Conservation (phyloP, 2,329 filamentous ascomycete species). For the Aplosporella prunicola region DNA sequence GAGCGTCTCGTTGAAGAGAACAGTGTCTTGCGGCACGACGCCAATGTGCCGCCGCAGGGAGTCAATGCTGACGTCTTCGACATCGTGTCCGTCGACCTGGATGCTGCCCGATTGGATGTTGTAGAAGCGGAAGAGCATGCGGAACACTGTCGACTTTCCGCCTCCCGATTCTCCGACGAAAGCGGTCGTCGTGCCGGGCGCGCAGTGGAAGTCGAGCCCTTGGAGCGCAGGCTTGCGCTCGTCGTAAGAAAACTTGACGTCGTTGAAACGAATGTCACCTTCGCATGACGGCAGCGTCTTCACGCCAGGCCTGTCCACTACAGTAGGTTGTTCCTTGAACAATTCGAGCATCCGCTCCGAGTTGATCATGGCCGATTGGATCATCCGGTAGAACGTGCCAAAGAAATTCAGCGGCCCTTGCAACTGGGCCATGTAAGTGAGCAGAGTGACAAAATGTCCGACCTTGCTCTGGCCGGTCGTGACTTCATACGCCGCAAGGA, state of each 20-base stretch:
- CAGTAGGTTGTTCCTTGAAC: constrained; percentile 91
- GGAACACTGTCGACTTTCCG: constrained; percentile 93
- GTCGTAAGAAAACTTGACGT: constrained; percentile 88
- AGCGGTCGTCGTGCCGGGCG: constrained; percentile 85
- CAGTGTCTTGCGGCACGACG: constrained; percentile 93
- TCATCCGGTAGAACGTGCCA: constrained; percentile 89
- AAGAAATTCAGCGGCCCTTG: constrained; percentile 65
- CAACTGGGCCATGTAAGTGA: constrained; percentile 67
- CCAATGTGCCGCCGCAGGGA: constrained; percentile 87
- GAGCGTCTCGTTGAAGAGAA: constrained; percentile 85
- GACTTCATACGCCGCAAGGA: constrained; percentile 62
- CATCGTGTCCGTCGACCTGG: constrained; percentile 72
- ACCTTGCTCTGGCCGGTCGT: constrained; percentile 50
- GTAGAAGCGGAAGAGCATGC: constrained; percentile 93
- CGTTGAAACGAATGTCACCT: constrained; percentile 77
- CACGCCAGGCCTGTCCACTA: constrained; percentile 65
- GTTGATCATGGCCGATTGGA: constrained; percentile 95
- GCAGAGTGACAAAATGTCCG: constrained; percentile 60
- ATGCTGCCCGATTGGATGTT: constrained; percentile 74
- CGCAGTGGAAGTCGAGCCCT: constrained; percentile 74
- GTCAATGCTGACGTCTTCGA: constrained; percentile 82
- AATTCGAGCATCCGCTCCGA: constrained; percentile 89
- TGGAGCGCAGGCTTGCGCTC: constrained; percentile 73
- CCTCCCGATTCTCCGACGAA: constrained; percentile 95
- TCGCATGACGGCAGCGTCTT: constrained; percentile 55